A percentile compares a stretch with the other conserved stretches of the same genome.
Conservation (phyloP, 1,284 basidiomycete species). For the Tylopilus sp. region DNA sequence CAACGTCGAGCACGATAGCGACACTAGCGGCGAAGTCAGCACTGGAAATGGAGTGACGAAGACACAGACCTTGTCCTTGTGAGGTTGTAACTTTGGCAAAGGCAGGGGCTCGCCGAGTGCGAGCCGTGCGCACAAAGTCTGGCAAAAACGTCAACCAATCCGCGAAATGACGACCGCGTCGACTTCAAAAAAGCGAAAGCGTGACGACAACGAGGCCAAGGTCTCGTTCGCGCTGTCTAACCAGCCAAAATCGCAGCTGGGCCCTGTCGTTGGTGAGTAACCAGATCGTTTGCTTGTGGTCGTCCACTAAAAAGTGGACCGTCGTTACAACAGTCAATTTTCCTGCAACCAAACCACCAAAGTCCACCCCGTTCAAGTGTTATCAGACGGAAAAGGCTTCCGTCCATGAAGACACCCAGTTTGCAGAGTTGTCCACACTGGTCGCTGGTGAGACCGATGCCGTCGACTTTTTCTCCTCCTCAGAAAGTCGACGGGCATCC, state of each 20-base stretch:
- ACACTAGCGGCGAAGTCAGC: slow-evolving; percentile 15
- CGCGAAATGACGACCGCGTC: slow-evolving; percentile 31
- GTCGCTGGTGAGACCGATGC: slow-evolving; percentile 72
- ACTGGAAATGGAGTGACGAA: slow-evolving; percentile 2
- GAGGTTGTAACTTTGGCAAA: slow-evolving; percentile 12
- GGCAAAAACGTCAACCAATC: slow-evolving; percentile 15
- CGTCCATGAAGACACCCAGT: slow-evolving; percentile 39
- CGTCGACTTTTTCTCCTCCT: slow-evolving; percentile 56
- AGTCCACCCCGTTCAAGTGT: slow-evolving; percentile 61
- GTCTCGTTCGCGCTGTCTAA: slow-evolving; percentile 47
- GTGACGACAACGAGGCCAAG: slow-evolving; percentile 39
- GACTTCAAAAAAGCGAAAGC: slow-evolving; percentile 61
- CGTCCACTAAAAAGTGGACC: slow-evolving; percentile 11
- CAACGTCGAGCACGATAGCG: slow-evolving; percentile 18
- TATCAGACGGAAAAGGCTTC: slow-evolving; percentile 43
- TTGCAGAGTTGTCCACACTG: slow-evolving; percentile 47
- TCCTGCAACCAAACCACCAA: slow-evolving; percentile 62
- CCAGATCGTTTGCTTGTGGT: slow-evolving; percentile 15
- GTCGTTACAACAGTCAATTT: slow-evolving; percentile 58
- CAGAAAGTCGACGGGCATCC: slow-evolving; percentile 43
- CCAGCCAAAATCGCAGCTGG: slow-evolving; percentile 46
- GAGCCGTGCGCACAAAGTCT: slow-evolving; percentile 4
- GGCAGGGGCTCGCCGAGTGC: not conserved
- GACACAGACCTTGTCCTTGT: slow-evolving; percentile 26
- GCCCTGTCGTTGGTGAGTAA: slow-evolving; percentile 69